phyloP scores from a whole-genome alignment of 2,329 filamentous ascomycete species.

The Cadophora malorum region DNA sequence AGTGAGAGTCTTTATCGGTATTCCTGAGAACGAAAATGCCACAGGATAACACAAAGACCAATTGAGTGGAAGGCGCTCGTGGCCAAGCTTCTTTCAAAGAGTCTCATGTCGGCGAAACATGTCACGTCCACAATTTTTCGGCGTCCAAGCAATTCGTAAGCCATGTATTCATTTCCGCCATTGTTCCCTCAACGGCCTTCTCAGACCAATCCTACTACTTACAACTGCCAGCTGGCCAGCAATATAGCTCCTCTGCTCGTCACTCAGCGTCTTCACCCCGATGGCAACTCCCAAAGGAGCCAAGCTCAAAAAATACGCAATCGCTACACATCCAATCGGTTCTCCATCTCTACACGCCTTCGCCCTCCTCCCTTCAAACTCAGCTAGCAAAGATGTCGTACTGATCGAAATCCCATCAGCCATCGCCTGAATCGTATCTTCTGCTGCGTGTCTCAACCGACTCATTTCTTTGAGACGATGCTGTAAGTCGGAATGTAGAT shows the following conservation, averaged over 20 bases:
- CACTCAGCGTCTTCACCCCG: conserved; percentile 4
- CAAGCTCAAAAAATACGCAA: conserved; percentile 11
- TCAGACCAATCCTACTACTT: conserved; percentile 11
- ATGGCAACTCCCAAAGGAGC: conserved; percentile 12
- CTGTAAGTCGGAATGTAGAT: background rate
- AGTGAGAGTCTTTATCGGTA: no score
- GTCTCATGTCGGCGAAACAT: background rate
- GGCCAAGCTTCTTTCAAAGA: no score
- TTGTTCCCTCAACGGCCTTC: conserved; percentile 9
- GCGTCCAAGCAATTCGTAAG: background rate
- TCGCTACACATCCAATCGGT: conserved; percentile 5
- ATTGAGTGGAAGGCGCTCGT: no score
- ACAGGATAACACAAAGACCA: no score
- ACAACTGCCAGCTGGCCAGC: conserved; percentile 10
- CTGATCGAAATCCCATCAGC: conserved; percentile 1
- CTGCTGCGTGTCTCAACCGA: background rate
- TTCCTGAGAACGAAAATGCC: no score
- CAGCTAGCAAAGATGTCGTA: background rate
- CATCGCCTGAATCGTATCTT: background rate
- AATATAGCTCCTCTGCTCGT: conserved; percentile 1
- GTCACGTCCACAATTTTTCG: background rate
- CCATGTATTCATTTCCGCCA: conserved; percentile 2
- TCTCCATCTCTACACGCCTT: background rate
- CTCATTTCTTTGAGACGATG: background rate
- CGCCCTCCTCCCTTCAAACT: conserved; percentile 1